These are phyloP conservation scores for Arbutus unedo DNA, from an alignment of 148 eudicot species.

Conservation along the genomic window DNA sequence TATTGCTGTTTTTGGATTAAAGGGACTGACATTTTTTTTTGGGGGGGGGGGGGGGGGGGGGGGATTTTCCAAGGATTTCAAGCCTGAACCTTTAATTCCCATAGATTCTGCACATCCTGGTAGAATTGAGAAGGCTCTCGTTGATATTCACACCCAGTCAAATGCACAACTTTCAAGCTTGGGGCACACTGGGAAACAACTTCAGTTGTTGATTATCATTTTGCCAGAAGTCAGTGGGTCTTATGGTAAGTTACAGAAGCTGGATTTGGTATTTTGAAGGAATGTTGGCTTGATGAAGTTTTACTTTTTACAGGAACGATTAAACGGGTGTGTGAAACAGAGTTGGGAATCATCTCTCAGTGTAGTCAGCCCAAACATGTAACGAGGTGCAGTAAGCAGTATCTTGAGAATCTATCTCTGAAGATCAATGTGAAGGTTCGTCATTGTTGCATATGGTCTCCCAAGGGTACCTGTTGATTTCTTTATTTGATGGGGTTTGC, in stretches of 20 bases:
- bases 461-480: neutral
- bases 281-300: neutral
- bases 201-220: slow-evolving; percentile 67
- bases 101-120: slow-evolving; percentile 19
- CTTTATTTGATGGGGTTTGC: too few relatives aligned
- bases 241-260: slow-evolving; percentile 45
- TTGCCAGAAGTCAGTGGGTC: slow-evolving; percentile 62
- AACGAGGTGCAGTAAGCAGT: slow-evolving; percentile 39
- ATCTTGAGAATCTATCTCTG: slow-evolving; percentile 73
- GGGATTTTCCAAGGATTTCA: slow-evolving; percentile 38
- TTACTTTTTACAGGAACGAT: slow-evolving; percentile 47
- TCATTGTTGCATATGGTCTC: neutral
- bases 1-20: neutral
- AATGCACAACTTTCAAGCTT: neutral
- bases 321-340: slow-evolving; percentile 78
- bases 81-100: slow-evolving; percentile 36
- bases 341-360: slow-evolving; percentile 78
- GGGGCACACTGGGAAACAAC: slow-evolving; percentile 25
- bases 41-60: neutral
- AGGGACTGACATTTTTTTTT: neutral
- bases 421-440: slow-evolving; percentile 91
- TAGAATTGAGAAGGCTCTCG: slow-evolving; percentile 49
- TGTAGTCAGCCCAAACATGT: slow-evolving; percentile 68
- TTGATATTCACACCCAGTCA: slow-evolving; percentile 28
- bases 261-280: neutral